Base-by-base conservation (phyloP, 345 rosid species). In the Acer saccharum region DNA sequence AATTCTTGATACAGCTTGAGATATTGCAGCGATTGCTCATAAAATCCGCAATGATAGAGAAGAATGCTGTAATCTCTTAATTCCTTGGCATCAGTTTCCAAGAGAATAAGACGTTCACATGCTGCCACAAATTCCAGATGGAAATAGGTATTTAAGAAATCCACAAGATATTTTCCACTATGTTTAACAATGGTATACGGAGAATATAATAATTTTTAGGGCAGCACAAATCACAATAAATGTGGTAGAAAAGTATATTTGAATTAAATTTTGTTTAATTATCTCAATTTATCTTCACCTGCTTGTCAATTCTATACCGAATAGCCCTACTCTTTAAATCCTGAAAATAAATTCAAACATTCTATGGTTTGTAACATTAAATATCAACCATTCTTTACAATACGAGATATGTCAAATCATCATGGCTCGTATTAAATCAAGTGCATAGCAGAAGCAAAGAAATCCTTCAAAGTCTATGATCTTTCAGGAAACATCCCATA, bases 21-120 rank as follows among this genome's bases (percentile, higher is more conserved):
- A 82, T 81, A 86, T 44, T 81, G 79, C 70, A 86, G 81, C 6
- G 95, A 82, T 68, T 79, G 89, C 71, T 85, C 87, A 43, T 85
- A 89, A 12, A 88, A 81, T 64, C 91, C 91, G 23, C 93, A 89
- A 58, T 91, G 95, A 75, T 91, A 89, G 13, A 91, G 89, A 79
- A 91, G 91, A 75, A 86, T 77, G 81, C 91, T 84, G 81, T 89
- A 89, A 82, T 91, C 95, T 75, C 95, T 85, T 77, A 86, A 72
- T 77, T 91, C 95, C 62, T 75, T 82, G 1, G 88, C 84, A 76
- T 91, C 88, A 46, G 81, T 71, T 67, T 80, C 77, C 21, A 91
- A 71, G 77, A 88, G 86, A 73, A 91, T 86, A n/a, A 88, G 86
- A 11, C 89, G 91, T 81, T 91, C 95, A 67, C 93, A 89, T 66